These are phyloP conservation scores for Nicotiana tomentosiformis DNA, from an alignment of 257 asterid species.

Conservation along the genomic window DNA sequence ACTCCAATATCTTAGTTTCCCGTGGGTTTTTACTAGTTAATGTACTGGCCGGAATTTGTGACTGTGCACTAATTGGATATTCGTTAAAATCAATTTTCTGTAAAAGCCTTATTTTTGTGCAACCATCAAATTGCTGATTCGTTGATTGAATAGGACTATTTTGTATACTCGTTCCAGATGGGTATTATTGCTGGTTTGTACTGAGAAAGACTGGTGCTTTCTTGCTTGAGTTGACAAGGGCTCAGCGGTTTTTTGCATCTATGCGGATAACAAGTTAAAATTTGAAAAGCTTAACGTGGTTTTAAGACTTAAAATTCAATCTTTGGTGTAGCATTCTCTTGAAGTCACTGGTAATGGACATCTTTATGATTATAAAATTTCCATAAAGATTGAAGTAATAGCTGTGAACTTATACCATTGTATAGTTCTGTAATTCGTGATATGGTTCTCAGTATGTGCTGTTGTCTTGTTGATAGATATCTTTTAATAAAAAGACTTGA, in stretches of 20 bases:
- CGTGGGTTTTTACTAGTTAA: no score
- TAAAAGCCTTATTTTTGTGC: not conserved
- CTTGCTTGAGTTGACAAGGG: not conserved
- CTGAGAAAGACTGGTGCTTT: not conserved
- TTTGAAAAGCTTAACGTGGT: not conserved
- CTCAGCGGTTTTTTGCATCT: not conserved
- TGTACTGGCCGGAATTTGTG: not conserved
- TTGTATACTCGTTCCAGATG: not conserved
- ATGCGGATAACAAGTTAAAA: not conserved
- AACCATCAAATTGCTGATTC: not conserved
- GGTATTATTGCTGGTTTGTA: not conserved
- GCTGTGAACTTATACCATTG: not conserved
- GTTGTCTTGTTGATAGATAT: not conserved
- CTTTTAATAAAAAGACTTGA: not conserved
- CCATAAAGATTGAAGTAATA: not conserved
- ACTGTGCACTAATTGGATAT: not conserved
- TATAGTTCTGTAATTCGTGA: not conserved
- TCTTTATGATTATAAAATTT: not conserved
- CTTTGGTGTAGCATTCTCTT: not conserved
- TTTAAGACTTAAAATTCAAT: not conserved
- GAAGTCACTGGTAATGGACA: not conserved
- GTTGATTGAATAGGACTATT: no score
- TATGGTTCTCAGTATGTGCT: not conserved
- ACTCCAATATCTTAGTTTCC: not conserved
- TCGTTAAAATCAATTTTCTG: not conserved